These are phyloP conservation scores for Aechmea fasciata DNA, from an alignment of 176 grass and related monocot species.

Conservation along the genomic window DNA sequence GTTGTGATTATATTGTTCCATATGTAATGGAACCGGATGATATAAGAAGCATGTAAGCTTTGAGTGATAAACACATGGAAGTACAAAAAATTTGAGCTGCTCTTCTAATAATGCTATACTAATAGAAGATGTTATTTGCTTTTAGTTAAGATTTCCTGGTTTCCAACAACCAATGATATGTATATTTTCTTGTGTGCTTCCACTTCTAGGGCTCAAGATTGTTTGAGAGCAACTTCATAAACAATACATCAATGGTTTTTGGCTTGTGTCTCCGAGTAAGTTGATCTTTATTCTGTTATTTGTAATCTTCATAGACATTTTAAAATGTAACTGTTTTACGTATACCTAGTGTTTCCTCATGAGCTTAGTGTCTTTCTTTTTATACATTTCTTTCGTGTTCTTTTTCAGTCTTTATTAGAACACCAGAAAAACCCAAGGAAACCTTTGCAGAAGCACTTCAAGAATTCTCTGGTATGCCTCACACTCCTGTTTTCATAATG, in stretches of 20 bases:
- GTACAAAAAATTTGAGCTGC: too few species aligned
- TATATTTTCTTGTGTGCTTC: constrained; percentile 10
- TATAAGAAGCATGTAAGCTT: too few species aligned
- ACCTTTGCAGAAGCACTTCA: constrained; percentile 76
- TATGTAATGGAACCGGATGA: too few species aligned
- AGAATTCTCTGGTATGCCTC: constrained; percentile 70
- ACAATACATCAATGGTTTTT: constrained; percentile 95
- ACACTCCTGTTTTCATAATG: constrained; percentile 12
- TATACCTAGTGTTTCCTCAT: too few species aligned
- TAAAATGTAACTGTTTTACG: neutral
- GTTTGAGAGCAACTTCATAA: constrained; percentile 84
- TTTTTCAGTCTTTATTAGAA: constrained; percentile 66
- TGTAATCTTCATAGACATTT: neutral
- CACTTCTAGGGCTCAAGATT: constrained; percentile 55
- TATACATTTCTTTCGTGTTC: constrained; percentile 8
- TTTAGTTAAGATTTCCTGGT: neutral
- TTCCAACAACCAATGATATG: neutral
- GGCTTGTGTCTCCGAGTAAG: constrained; percentile 74
- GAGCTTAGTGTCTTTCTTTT: neutral
- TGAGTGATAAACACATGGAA: too few species aligned
- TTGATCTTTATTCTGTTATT: neutral
- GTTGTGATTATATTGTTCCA: too few species aligned
- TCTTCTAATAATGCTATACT: too few species aligned
- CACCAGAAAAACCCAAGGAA: constrained; percentile 87
- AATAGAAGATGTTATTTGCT: neutral